phyloP scores from a whole-genome alignment of 257 asterid species.

The Lithospermum erythrorhizon region DNA sequence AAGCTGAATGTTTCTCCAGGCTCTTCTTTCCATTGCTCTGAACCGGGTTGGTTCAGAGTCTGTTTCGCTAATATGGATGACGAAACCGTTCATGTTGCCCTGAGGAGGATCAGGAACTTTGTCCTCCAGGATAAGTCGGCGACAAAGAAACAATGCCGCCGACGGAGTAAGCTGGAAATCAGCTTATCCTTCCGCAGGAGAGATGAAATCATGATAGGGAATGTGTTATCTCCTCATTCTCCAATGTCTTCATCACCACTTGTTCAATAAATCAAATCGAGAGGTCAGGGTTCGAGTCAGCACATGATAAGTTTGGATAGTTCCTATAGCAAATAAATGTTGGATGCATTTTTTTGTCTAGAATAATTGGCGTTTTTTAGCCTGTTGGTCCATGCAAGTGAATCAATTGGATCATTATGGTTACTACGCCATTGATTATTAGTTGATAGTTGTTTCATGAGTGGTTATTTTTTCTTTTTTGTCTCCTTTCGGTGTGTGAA shows the following conservation, averaged over 20 bases:
- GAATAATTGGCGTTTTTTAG: not conserved
- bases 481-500: not conserved
- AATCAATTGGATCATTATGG: not conserved
- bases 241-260: conserved; percentile 82
- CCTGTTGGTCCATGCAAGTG: not conserved
- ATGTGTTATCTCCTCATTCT: conserved; percentile 53
- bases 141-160: conserved; percentile 25
- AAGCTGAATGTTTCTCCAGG: conserved; percentile 77
- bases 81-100: conserved; percentile 36
- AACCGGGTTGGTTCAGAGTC: conserved; percentile 82
- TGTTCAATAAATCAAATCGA: conserved; percentile 30
- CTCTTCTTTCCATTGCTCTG: conserved; percentile 56
- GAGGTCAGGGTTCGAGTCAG: too few species aligned
- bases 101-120: conserved; percentile 42
- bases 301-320: not conserved
- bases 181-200: conserved; percentile 55
- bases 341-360: not conserved
- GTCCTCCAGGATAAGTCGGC: conserved; percentile 24
- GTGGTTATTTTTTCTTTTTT: not conserved
- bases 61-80: conserved; percentile 80
- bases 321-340: too few species aligned
- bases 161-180: conserved; percentile 50
- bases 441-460: not conserved
- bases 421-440: not conserved
- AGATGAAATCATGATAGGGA: conserved; percentile 38